Percentiles rank a stretch among this genome's conserved stretches.
These are phyloP conservation scores for Lasiodiplodia hormozganensis DNA, from an alignment of 2,329 filamentous ascomycete species.

Conservation along the genomic window DNA sequence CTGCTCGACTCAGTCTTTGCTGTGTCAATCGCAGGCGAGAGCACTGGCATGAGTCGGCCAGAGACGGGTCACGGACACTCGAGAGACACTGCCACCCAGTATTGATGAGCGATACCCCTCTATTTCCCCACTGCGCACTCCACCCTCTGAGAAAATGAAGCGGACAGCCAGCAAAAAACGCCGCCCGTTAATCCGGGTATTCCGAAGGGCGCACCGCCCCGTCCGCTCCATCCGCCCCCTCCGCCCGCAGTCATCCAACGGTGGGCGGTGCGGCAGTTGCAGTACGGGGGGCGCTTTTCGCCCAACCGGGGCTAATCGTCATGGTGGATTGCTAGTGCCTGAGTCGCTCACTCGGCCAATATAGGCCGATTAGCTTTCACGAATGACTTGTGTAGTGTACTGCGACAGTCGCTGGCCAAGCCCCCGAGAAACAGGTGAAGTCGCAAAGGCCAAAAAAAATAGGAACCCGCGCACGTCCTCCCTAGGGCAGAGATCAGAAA, in stretches of 20 bases:
- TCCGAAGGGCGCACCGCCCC: constrained; percentile 17
- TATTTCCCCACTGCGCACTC: constrained; percentile 19
- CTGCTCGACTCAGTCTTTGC: constrained; percentile 5
- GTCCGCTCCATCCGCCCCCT: constrained; percentile 18
- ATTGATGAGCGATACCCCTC: constrained; percentile 19
- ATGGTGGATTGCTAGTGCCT: neutral
- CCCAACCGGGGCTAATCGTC: neutral
- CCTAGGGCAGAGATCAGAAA: constrained; percentile 22
- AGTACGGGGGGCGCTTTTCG: neutral
- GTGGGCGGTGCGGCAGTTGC: constrained; percentile 2
- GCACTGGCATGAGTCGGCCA: constrained; percentile 14
- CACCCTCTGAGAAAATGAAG: constrained; percentile 17
- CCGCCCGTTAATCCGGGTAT: constrained; percentile 5
- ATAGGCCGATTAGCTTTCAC: neutral
- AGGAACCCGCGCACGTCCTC: constrained; percentile 16
- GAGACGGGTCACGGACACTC: constrained; percentile 4
- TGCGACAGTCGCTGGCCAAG: neutral
- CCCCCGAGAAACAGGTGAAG: neutral
- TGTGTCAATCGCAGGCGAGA: constrained; percentile 18
- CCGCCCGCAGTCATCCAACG: constrained; percentile 1
- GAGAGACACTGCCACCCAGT: constrained; percentile 16
- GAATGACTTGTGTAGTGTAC: constrained; percentile 8
- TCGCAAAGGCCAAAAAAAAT: neutral
- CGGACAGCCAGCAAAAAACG: constrained; percentile 1
- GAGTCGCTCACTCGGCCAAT: constrained; percentile 1